These are phyloP conservation scores for Candida loeiensis DNA, from an alignment of 805 yeast genomes.

Conservation along the genomic window DNA sequence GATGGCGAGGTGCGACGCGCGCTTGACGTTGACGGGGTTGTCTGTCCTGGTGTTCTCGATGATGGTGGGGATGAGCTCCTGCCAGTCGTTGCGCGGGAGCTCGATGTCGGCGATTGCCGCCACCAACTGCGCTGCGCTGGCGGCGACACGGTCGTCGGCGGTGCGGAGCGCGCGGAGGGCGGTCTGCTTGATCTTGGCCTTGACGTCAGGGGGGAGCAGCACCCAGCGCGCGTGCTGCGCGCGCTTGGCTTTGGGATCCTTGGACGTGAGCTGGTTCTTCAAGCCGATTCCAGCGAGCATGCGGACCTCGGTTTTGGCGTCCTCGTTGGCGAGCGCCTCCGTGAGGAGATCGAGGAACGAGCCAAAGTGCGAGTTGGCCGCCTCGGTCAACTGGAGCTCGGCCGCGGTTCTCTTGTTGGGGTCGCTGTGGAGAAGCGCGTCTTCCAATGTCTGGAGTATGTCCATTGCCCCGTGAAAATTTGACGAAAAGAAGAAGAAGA, in stretches of 20 bases:
- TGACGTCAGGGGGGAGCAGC: slow-evolving; percentile 50
- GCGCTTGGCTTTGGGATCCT: slow-evolving; percentile 57
- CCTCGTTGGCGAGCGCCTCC: slow-evolving; percentile 64
- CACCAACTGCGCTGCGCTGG: slow-evolving; percentile 86
- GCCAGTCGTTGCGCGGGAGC: slow-evolving; percentile 85
- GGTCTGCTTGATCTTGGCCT: slow-evolving; percentile 60
- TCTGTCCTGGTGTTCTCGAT: slow-evolving; percentile 83
- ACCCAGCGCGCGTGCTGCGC: slow-evolving; percentile 76
- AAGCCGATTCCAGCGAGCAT: slow-evolving; percentile 86
- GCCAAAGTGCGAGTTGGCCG: slow-evolving; percentile 73
- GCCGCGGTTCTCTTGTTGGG: slow-evolving; percentile 69
- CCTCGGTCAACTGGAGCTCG: slow-evolving; percentile 67
- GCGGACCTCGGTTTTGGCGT: slow-evolving; percentile 72
- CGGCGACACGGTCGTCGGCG: slow-evolving; percentile 73
- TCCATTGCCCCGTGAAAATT: slow-evolving; percentile 38
- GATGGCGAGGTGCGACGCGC: slow-evolving; percentile 81
- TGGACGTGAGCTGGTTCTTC: slow-evolving; percentile 85
- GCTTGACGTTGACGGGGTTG: slow-evolving; percentile 74
- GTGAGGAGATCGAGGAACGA: slow-evolving; percentile 69
- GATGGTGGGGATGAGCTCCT: slow-evolving; percentile 74
- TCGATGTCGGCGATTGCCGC: slow-evolving; percentile 98
- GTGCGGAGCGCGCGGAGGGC: slow-evolving; percentile 59
- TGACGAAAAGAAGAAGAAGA: background rate
- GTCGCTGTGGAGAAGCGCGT: slow-evolving; percentile 70
- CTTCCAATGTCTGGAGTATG: slow-evolving; percentile 69